Evolutionary conservation across 2,329 filamentous ascomycete species (phyloP), one percentile per base, ranked within the genome.

Genomic region (Pseudocercospora pini-densiflorae): DNA sequence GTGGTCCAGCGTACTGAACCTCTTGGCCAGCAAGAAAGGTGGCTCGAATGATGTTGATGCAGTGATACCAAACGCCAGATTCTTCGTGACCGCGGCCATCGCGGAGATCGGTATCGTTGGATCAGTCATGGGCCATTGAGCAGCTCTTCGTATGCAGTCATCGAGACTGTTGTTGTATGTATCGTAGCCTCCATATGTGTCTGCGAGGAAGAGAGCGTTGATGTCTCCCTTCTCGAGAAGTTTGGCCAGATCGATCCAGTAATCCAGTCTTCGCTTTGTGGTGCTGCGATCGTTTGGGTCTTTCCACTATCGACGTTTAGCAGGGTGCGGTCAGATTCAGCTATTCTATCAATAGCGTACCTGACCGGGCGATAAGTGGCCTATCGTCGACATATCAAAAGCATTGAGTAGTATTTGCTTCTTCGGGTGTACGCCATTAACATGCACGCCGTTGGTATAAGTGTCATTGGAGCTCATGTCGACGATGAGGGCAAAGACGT

Each of bases 31-130:
- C 1, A 89, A 75, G 65, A 88, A 90, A 0, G 88, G 88, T 0
- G 86, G 85, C 67, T 89, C 87, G 64, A 88, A 90, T 0, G 86
- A 86, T 1, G 88, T 89, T 0, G 86, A 88, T 0, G 86, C 85
- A 0, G 88, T 90, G 66, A 90, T 87, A 1, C 83, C 88, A 69
- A 90, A 90, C 0, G 83, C 81, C 2, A 90, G 79, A 59, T 88
- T 87, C 77, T 88, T 89, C 0, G 88, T 90, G 31, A 89, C 88
- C 0, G 88, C 87, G 2, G 88, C 88, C 88, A 90, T 90, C 33
- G 88, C 88, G 2, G 83, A 84, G 62, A 90, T 88, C 2, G 87
- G 86, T 72, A 89, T 89, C 0, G 85, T 85, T 0, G 88, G 88
- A 72, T 90, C 88, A 0, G 86, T 89, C 74, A 90, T 82, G 0